phyloP scores from a whole-genome alignment of 139 green algal species.

The Chlorella sp. region DNA sequence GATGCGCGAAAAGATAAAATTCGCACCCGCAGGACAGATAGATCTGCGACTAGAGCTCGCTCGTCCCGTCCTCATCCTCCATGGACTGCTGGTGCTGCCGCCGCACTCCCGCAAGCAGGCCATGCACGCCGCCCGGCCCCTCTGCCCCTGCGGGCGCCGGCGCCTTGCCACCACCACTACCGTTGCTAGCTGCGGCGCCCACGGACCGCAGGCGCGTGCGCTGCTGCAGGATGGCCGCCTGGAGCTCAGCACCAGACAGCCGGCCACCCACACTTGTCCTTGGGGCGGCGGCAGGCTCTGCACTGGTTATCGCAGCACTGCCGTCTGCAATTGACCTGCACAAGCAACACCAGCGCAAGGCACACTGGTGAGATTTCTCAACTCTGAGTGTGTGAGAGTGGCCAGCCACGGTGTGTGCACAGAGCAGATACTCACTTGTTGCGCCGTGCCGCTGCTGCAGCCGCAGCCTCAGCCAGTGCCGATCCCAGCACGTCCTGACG shows the following conservation, averaged over 20 bases:
- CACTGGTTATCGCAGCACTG: too few species aligned
- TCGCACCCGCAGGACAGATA: too few species aligned
- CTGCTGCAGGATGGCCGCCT: conserved; percentile 37
- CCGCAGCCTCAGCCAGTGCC: background rate
- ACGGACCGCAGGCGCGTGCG: conserved; percentile 38
- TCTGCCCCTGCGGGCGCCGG: too few species aligned
- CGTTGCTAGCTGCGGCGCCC: too few species aligned
- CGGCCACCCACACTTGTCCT: background rate
- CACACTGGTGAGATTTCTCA: background rate
- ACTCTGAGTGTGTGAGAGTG: too few species aligned
- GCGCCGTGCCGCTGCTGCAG: background rate
- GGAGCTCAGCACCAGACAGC: conserved; percentile 22
- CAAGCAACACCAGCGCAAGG: background rate
- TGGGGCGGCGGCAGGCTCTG: background rate
- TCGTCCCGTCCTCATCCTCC: too few species aligned
- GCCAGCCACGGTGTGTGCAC: background rate
- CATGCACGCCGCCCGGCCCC: too few species aligned
- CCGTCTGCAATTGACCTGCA: background rate
- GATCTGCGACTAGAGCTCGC: too few species aligned
- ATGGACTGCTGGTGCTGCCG: too few species aligned
- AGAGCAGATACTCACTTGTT: background rate
- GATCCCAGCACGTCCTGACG: background rate
- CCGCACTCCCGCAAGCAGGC: too few species aligned
- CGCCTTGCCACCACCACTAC: too few species aligned
- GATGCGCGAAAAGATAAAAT: too few species aligned